Evolutionary conservation across 176 grass and related monocot species (phyloP), one percentile per base, ranked within the genome.

Genomic region (Dendrocalamus sinicus): DNA sequence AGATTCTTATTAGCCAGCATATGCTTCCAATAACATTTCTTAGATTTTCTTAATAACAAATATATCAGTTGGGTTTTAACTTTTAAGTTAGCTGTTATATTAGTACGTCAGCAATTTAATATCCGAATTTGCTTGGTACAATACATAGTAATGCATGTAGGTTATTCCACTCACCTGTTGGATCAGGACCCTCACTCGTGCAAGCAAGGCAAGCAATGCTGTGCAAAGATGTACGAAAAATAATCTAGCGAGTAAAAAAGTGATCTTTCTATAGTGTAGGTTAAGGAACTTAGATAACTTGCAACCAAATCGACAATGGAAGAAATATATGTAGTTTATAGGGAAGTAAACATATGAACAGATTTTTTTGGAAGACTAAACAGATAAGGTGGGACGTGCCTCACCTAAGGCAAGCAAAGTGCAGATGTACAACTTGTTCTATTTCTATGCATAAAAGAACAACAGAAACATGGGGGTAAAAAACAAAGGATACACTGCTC

Each of bases 401-500:
- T 54, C 64, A 70, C 67, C 45, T 51, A 59, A 71, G 23, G 28
- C 22, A 77, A 83, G 0, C 17, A 55, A 46, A 59, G 24, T 30
- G 59, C 40, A 50, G 28, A 8, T 6, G 35, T 35, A 67, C 62
- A 67, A 45, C 1, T 76, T 28, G 4, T 35, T 58, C 44, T 17
- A 55, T 60, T 55, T 76, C 35, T 70, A 4, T 54, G 59, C 16
- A 65, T 76, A 71, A 63, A 22, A 52, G 35, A 82, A 55, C 2
- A 62, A 20, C 32, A 83, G 17, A 48, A 20, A 14, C 24, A 76
- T 19, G 15, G 9, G 1, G 67, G 55, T 32, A 59, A 16, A 66
- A 66, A n/a, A 45, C 11, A 57, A 90, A 95, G 93, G 93, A 98
- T 98, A 98, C 96, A 86, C 86, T 77, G 92, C 96, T 64, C 78